A percentile compares a stretch with the other conserved stretches of the same genome.
These are phyloP conservation scores for Mychonastes homosphaera DNA, from an alignment of 139 green algal species.

Conservation along the genomic window DNA sequence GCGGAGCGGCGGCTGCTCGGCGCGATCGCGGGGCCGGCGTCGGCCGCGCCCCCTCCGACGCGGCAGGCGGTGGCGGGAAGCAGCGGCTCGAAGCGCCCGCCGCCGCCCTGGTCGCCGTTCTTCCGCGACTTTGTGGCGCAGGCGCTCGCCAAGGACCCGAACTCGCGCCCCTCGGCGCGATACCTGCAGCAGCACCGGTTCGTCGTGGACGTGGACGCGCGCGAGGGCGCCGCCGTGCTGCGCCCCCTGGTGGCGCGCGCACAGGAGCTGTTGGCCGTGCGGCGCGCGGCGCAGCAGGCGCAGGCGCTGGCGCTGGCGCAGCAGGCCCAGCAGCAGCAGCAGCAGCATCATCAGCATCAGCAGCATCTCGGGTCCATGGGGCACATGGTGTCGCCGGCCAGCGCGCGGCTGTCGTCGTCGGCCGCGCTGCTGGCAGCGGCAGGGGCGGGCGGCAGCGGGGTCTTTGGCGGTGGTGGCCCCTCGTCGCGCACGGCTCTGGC, in stretches of 20 bases:
- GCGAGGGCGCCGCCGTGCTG: constrained; percentile 2
- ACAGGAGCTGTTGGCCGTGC: background rate
- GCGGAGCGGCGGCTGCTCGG: too few relatives aligned
- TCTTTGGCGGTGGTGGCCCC: background rate
- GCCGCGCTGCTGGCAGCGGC: constrained; percentile 10
- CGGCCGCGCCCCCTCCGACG: too few relatives aligned
- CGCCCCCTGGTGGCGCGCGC: background rate
- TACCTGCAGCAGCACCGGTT: constrained; percentile 59
- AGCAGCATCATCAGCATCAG: constrained; percentile 2
- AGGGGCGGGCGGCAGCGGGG: background rate
- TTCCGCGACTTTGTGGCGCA: constrained; percentile 80
- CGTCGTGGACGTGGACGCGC: constrained; percentile 19
- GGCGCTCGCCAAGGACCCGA: constrained; percentile 65
- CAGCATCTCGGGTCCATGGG: background rate
- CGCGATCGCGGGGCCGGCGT: too few relatives aligned
- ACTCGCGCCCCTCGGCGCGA: constrained; percentile 46
- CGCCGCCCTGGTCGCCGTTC: constrained; percentile 52
- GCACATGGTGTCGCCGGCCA: background rate
- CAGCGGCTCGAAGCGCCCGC: too few relatives aligned
- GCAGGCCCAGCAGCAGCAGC: constrained; percentile 5
- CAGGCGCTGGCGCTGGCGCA: background rate
- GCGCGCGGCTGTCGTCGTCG: background rate
- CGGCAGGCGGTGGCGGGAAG: too few relatives aligned
- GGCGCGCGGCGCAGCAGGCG: background rate
- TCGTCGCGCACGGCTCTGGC: too few relatives aligned